A percentile compares a stretch with the other conserved stretches of the same genome.
Evolutionary conservation across 2,329 filamentous ascomycete species (phyloP).

Genomic region (Xylaria sp.): DNA sequence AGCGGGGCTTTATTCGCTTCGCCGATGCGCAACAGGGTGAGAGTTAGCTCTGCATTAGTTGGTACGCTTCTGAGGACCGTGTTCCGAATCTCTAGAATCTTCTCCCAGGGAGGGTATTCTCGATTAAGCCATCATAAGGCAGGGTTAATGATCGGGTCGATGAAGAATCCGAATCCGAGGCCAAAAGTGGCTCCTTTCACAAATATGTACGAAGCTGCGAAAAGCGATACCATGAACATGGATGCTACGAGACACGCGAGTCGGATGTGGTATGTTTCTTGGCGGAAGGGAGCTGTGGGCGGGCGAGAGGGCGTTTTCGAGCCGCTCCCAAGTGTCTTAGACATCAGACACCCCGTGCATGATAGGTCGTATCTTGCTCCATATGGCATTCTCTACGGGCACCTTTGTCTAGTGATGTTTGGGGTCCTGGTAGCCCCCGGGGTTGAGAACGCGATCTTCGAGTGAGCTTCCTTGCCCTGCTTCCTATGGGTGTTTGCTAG

Average conservation of each 20-base stretch:
- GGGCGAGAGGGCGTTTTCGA: constrained; percentile 61
- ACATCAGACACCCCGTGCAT: constrained; percentile 64
- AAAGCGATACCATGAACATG: constrained; percentile 56
- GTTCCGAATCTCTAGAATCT: constrained; percentile 74
- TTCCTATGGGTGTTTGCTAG: constrained; percentile 75
- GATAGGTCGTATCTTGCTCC: constrained; percentile 74
- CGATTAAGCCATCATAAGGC: constrained; percentile 64
- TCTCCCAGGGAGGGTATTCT: constrained; percentile 73
- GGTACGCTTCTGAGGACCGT: constrained; percentile 81
- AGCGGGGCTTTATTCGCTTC: constrained; percentile 82
- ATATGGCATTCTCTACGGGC: constrained; percentile 77
- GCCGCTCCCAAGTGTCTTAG: constrained; percentile 51
- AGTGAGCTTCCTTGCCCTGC: constrained; percentile 41
- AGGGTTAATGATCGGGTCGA: constrained; percentile 72
- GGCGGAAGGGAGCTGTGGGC: constrained; percentile 68
- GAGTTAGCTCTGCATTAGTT: constrained; percentile 82
- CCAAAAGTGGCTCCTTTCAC: constrained; percentile 70
- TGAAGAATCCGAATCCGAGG: constrained; percentile 79
- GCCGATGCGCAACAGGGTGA: constrained; percentile 81
- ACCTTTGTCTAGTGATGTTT: constrained; percentile 78
- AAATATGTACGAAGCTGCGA: constrained; percentile 63
- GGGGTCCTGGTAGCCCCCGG: constrained; percentile 54
- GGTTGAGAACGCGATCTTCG: constrained; percentile 41
- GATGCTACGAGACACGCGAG: constrained; percentile 60
- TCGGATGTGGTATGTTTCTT: constrained; percentile 56